phyloP scores from a whole-genome alignment of 768 basidiomycete genomes.

The Pleurotus salmoneostramineus region DNA sequence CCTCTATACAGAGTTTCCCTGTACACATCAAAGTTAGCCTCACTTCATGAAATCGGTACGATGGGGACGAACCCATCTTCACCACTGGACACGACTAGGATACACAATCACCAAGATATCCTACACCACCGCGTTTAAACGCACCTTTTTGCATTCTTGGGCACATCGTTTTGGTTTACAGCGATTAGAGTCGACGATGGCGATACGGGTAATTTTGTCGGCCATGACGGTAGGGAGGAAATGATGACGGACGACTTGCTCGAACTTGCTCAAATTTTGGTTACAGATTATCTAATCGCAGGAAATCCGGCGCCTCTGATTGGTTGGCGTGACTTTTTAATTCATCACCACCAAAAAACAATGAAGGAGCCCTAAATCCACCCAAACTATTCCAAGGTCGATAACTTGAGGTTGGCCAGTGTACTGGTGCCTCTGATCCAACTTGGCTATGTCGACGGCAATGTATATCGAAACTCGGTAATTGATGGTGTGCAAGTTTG shows the following conservation, averaged over 20 bases:
- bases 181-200: slow-evolving; percentile 86
- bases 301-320: neutral
- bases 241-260: slow-evolving; percentile 13
- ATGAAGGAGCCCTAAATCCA: too few relatives aligned
- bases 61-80: slow-evolving; percentile 74
- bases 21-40: slow-evolving; percentile 5
- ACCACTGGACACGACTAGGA: slow-evolving; percentile 89
- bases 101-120: neutral
- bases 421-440: too few relatives aligned
- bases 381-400: too few relatives aligned
- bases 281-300: slow-evolving; percentile 3
- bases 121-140: slow-evolving; percentile 9
- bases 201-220: slow-evolving; percentile 97
- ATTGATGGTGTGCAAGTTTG: neutral
- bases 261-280: neutral
- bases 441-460: too few relatives aligned
- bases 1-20: slow-evolving; percentile 99
- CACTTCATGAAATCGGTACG: neutral
- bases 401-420: too few relatives aligned
- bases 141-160: slow-evolving; percentile 96
- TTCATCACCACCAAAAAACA: too few relatives aligned
- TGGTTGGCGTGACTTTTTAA: slow-evolving; percentile 2
- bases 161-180: slow-evolving; percentile 97
- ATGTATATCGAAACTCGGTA: too few relatives aligned
- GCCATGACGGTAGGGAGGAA: slow-evolving; percentile 45